These are phyloP conservation scores for Gremmenia infestans DNA, from an alignment of 2,329 filamentous ascomycete genomes.

Conservation along the genomic window DNA sequence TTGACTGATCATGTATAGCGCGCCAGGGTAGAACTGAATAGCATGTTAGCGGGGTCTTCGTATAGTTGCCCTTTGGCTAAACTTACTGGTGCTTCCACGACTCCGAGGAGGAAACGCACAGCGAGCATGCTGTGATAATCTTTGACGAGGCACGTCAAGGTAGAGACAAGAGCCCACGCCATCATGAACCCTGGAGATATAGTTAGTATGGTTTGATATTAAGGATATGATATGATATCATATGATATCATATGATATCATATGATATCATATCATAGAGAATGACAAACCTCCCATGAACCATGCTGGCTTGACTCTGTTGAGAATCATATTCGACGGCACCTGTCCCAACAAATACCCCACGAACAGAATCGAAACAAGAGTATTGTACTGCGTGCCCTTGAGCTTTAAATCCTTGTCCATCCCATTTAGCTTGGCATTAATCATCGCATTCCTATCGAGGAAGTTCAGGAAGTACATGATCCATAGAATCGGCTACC, in stretches of 20 bases:
- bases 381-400: slow-evolving; percentile 25
- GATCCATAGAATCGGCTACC: slow-evolving; percentile 22
- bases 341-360: slow-evolving; percentile 22
- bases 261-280: not conserved
- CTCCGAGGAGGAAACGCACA: slow-evolving; percentile 47
- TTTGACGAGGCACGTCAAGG: slow-evolving; percentile 42
- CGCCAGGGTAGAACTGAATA: slow-evolving; percentile 36
- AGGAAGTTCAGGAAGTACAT: slow-evolving; percentile 33
- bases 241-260: no score
- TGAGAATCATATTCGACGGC: slow-evolving; percentile 37
- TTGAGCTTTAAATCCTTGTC: slow-evolving; percentile 31
- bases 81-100: slow-evolving; percentile 38
- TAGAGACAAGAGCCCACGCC: slow-evolving; percentile 19
- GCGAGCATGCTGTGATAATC: slow-evolving; percentile 44
- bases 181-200: not conserved
- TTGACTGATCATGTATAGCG: slow-evolving; percentile 40
- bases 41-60: not conserved
- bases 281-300: slow-evolving; percentile 42
- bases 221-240: not conserved
- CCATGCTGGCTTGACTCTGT: slow-evolving; percentile 36
- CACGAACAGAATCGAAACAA: slow-evolving; percentile 30
- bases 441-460: slow-evolving; percentile 27
- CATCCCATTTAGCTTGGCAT: slow-evolving; percentile 12
- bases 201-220: not conserved
- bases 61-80: slow-evolving; percentile 27